These are phyloP conservation scores for Xenosphaeropsis pyriputrescens DNA, from an alignment of 2,329 filamentous ascomycete species.

Conservation along the genomic window DNA sequence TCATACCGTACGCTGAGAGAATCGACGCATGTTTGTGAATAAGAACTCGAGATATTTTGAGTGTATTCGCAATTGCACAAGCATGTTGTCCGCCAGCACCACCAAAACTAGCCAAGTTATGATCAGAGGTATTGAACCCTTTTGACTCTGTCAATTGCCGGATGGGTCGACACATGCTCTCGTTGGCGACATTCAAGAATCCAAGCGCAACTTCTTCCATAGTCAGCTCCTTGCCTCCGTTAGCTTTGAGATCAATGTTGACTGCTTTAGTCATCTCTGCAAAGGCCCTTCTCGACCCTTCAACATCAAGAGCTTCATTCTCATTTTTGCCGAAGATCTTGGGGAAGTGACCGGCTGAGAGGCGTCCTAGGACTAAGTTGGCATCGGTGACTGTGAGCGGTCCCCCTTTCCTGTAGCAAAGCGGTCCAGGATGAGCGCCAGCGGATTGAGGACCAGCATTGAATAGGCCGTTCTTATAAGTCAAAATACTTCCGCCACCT, in stretches of 20 bases:
- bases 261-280: conserved; percentile 61
- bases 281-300: conserved; percentile 60
- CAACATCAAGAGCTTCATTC: conserved; percentile 60
- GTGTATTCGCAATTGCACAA: conserved; percentile 66
- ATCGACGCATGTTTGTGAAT: conserved; percentile 77
- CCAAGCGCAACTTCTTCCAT: conserved; percentile 32
- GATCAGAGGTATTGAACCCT: conserved; percentile 75
- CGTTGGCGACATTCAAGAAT: conserved; percentile 70
- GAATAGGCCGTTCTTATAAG: conserved; percentile 55
- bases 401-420: conserved; percentile 79
- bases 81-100: conserved; percentile 83
- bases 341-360: conserved; percentile 80
- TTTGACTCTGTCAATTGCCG: conserved; percentile 78
- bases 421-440: conserved; percentile 76
- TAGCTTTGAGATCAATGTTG: conserved; percentile 45
- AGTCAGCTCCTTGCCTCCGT: conserved; percentile 46
- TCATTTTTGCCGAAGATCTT: conserved; percentile 86
- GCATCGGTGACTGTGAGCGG: conserved; percentile 83
- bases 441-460: conserved; percentile 46
- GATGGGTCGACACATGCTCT: conserved; percentile 79
- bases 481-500: conserved; percentile 33
- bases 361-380: conserved; percentile 67
- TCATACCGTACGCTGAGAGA: conserved; percentile 80
- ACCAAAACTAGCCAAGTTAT: conserved; percentile 76
- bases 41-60: conserved; percentile 74